Evolutionary conservation across 2,329 filamentous ascomycete species (phyloP).

Genomic region (Aspergillus pseudoterreus): DNA sequence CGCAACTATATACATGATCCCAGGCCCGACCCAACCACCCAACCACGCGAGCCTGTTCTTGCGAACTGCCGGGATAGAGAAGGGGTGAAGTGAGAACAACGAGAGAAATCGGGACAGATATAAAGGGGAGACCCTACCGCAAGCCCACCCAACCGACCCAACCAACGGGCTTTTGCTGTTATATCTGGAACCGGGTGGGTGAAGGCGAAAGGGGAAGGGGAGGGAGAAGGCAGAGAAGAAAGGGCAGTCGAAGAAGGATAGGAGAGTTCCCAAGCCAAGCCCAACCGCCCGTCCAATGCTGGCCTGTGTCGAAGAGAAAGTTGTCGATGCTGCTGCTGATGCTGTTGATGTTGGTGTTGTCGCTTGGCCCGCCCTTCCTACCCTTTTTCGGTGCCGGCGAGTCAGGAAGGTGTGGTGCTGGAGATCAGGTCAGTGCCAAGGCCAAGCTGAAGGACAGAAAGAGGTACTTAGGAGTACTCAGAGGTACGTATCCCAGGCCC

Average conservation of each 20-base stretch:
- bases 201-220: neutral
- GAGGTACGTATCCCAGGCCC: neutral
- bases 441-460: no score
- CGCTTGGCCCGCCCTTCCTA: neutral
- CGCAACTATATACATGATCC: neutral
- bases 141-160: constrained; percentile 1
- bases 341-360: neutral
- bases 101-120: neutral
- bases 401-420: no score
- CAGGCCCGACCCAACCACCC: constrained; percentile 11
- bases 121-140: neutral
- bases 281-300: constrained; percentile 3
- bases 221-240: neutral
- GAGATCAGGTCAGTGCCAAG: no score
- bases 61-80: neutral
- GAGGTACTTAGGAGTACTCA: no score
- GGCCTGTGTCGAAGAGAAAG: neutral
- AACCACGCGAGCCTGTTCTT: neutral
- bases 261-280: constrained; percentile 1
- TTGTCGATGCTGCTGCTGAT: neutral
- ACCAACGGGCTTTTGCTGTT: neutral
- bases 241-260: neutral
- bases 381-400: no score
- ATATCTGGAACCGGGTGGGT: neutral
- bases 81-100: neutral